Conservation (phyloP, 371 early-diverging fungal genomes). For the Mortierella sp. region DNA sequence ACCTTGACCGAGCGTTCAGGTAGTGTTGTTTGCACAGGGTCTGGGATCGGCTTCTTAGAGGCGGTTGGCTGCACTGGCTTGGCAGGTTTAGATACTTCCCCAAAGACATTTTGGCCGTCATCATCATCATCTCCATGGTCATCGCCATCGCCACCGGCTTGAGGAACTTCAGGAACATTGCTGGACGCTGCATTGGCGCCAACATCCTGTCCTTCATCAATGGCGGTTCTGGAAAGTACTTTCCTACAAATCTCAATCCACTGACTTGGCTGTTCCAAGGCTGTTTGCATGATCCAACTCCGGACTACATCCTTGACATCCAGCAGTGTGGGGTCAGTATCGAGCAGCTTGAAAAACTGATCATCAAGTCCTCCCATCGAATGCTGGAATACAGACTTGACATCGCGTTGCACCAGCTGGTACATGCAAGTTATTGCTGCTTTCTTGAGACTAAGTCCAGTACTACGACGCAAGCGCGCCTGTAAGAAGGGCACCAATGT, state of each 20-base stretch:
- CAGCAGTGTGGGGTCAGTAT: conserved; percentile 80
- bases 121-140: conserved; percentile 64
- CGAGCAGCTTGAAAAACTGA: conserved; percentile 86
- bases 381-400: conserved; percentile 77
- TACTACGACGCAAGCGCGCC: conserved; percentile 69
- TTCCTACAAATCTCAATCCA: conserved; percentile 90
- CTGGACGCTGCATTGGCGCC: conserved; percentile 11
- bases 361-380: conserved; percentile 81
- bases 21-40: conserved; percentile 11
- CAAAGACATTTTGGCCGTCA: conserved; percentile 54
- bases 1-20: conserved; percentile 28
- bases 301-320: conserved; percentile 88
- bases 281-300: conserved; percentile 79
- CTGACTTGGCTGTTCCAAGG: conserved; percentile 78
- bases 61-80: conserved; percentile 26
- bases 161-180: conserved; percentile 19
- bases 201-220: conserved; percentile 43
- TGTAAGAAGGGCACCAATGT: conserved; percentile 85
- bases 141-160: conserved; percentile 37
- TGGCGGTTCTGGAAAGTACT: conserved; percentile 75
- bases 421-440: conserved; percentile 90
- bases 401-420: conserved; percentile 86
- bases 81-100: conserved; percentile 18
- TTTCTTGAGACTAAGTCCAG: conserved; percentile 78
- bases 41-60: conserved; percentile 21